A percentile compares a stretch with the other conserved stretches of the same genome.
These are phyloP conservation scores for Alternaria postmessia DNA, from an alignment of 2,329 filamentous ascomycete genomes.

Conservation along the genomic window DNA sequence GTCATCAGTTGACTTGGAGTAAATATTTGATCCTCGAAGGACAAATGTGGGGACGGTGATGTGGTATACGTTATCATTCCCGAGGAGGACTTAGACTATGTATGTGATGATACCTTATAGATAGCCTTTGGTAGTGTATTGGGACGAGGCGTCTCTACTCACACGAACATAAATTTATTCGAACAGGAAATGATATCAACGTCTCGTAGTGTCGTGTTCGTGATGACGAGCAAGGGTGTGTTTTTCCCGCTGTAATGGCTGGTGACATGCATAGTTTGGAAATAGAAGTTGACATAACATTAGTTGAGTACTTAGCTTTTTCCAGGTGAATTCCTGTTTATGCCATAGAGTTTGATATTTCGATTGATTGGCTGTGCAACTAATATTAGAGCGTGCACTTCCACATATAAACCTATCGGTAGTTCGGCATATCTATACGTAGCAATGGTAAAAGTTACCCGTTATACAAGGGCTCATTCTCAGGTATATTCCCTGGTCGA, in stretches of 20 bases:
- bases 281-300: too few species aligned
- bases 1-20: neutral
- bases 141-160: neutral
- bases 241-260: neutral
- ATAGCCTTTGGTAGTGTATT: neutral
- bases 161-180: neutral
- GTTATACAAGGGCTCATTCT: too few species aligned
- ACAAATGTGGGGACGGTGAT: neutral
- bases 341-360: too few species aligned
- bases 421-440: too few species aligned
- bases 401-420: too few species aligned
- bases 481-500: too few species aligned
- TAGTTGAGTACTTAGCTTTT: too few species aligned
- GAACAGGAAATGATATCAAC: neutral
- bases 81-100: neutral
- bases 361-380: too few species aligned
- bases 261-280: neutral
- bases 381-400: too few species aligned
- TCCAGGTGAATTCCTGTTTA: too few species aligned
- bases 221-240: too few species aligned
- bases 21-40: neutral
- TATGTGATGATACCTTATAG: constrained; percentile 2
- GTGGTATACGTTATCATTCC: neutral
- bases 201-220: neutral
- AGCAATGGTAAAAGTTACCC: too few species aligned